Evolutionary conservation across 352 stramenopile species (phyloP).

Genomic region (Phytophthora aleatoria): DNA sequence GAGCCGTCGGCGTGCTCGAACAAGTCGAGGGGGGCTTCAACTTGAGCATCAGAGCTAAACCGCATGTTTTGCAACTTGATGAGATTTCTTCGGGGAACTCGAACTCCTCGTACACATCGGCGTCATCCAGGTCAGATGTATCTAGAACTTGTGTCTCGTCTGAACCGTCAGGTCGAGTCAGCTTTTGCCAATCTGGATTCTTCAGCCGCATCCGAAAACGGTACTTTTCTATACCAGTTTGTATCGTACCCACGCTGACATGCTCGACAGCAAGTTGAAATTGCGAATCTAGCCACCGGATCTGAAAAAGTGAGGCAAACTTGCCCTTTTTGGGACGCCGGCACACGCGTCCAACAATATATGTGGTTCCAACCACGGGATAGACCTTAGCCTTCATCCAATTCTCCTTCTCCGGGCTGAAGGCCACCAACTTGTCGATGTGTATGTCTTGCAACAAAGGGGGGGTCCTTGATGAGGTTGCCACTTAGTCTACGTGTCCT

Average conservation of each 20-base stretch:
- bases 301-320: conserved; percentile 4
- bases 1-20: too few species aligned
- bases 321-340: not conserved
- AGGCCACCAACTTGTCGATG: conserved; percentile 9
- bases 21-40: too few species aligned
- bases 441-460: conserved; percentile 7
- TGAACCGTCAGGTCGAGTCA: too few species aligned
- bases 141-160: too few species aligned
- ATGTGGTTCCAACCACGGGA: conserved; percentile 1
- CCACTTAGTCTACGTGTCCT: not conserved
- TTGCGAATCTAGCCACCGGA: conserved; percentile 7
- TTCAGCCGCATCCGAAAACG: too few species aligned
- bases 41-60: too few species aligned
- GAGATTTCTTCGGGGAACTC: too few species aligned
- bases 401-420: conserved; percentile 1
- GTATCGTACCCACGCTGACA: not conserved
- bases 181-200: too few species aligned
- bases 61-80: too few species aligned
- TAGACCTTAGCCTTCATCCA: conserved; percentile 17
- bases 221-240: conserved; percentile 5
- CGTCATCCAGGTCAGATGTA: too few species aligned
- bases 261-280: conserved; percentile 10
- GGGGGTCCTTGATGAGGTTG: not conserved
- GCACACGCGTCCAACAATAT: conserved; percentile 10
- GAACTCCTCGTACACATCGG: too few species aligned